Conservation (phyloP, 257 asterid genomes). For the Prunella vulgaris region DNA sequence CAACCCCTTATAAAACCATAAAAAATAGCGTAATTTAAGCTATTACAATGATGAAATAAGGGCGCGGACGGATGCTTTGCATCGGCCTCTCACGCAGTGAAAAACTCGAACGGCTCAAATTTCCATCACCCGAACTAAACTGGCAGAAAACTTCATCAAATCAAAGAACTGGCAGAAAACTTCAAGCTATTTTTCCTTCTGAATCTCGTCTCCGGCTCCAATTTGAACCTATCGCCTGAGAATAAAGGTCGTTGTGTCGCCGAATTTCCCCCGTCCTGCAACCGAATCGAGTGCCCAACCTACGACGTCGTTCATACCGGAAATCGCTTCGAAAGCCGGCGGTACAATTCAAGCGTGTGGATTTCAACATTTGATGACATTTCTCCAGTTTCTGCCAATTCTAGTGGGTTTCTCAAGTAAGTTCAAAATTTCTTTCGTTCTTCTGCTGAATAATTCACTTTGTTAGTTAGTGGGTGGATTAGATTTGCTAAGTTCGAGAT, state of each 20-base stretch:
- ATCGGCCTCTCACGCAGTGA: too few relatives aligned
- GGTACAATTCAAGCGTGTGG: conserved; percentile 70
- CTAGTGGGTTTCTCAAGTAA: conserved; percentile 63
- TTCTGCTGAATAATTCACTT: too few relatives aligned
- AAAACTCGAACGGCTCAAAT: too few relatives aligned
- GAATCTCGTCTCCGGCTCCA: conserved; percentile 30
- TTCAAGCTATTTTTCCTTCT: conserved; percentile 40
- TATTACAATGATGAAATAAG: too few relatives aligned
- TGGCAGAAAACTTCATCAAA: too few relatives aligned
- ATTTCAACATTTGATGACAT: conserved; percentile 65
- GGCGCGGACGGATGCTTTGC: too few relatives aligned
- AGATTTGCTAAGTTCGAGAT: conserved; percentile 80
- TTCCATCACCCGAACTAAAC: too few relatives aligned
- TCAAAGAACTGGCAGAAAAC: too few relatives aligned
- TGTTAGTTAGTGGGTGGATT: conserved; percentile 75
- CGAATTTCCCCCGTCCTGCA: conserved; percentile 66
- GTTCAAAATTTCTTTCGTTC: neutral
- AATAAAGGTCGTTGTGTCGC: conserved; percentile 13
- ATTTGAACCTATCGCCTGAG: conserved; percentile 12
- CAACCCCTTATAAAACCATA: too few relatives aligned
- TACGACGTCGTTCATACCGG: conserved; percentile 64
- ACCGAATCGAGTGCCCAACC: conserved; percentile 78
- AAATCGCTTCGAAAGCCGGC: conserved; percentile 76
- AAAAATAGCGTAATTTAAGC: too few relatives aligned
- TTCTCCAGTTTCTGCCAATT: conserved; percentile 55